Evolutionary conservation across 148 eudicot species (phyloP).

Genomic region (Selenicereus undatus): DNA sequence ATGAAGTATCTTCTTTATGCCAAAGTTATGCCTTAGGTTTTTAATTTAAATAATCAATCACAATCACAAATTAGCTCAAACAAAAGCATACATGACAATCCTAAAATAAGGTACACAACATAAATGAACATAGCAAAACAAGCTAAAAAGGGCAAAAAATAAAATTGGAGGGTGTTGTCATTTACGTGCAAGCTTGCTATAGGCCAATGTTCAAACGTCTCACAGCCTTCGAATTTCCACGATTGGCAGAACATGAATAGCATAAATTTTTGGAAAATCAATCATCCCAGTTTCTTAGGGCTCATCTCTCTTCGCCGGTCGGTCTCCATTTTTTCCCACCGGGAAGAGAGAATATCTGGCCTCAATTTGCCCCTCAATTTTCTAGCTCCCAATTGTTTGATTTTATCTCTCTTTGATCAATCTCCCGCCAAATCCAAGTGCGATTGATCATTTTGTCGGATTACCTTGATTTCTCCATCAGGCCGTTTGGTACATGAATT

Average conservation of each 20-base stretch:
- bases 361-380: background rate
- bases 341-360: background rate
- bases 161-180: background rate
- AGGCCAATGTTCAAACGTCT: background rate
- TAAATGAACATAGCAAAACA: background rate
- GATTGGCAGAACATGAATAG: background rate
- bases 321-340: slow-evolving; percentile 1
- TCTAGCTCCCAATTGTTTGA: background rate
- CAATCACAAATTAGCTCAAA: background rate
- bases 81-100: background rate
- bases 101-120: slow-evolving; percentile 1
- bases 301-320: slow-evolving; percentile 21
- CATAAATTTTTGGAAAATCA: background rate
- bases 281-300: slow-evolving; percentile 18
- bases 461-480: background rate
- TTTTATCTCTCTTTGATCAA: background rate
- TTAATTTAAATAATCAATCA: too few species aligned
- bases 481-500: background rate
- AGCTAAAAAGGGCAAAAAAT: background rate
- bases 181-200: background rate
- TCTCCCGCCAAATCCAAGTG: background rate
- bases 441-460: background rate
- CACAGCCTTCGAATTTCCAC: background rate
- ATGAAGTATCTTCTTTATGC: too few species aligned
- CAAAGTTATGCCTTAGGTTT: too few species aligned